Conservation (phyloP, 2,329 filamentous ascomycete species). For the Ophiosphaerella korrae region DNA sequence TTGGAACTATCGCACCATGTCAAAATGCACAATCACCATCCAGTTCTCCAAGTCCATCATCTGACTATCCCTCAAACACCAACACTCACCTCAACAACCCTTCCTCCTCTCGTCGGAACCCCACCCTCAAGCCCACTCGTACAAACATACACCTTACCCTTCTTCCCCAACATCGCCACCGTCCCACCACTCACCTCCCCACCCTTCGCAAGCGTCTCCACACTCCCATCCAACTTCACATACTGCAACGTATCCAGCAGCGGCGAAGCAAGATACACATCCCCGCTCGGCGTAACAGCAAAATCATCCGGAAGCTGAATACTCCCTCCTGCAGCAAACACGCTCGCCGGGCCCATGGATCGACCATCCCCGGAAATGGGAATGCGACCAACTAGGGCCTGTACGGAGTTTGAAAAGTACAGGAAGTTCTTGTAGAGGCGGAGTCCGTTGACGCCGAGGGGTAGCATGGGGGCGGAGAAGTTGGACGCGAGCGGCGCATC, state of each 20-base stretch:
- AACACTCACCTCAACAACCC: slow-evolving; percentile 24
- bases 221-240: slow-evolving; percentile 13
- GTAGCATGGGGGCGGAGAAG: slow-evolving; percentile 4
- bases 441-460: slow-evolving; percentile 31
- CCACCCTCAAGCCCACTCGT: slow-evolving; percentile 30
- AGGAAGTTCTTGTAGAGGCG: slow-evolving; percentile 8
- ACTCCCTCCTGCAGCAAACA: slow-evolving; percentile 3
- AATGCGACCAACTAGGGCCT: slow-evolving; percentile 16
- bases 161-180: slow-evolving; percentile 19
- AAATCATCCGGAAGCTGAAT: slow-evolving; percentile 25
- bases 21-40: not conserved
- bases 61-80: not conserved
- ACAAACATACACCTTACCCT: slow-evolving; percentile 26
- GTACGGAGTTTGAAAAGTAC: slow-evolving; percentile 30
- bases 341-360: slow-evolving; percentile 5
- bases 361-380: slow-evolving; percentile 6
- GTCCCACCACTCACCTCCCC: slow-evolving; percentile 21
- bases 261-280: slow-evolving; percentile 13
- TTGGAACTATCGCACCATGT: too few relatives aligned
- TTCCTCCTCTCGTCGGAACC: slow-evolving; percentile 25
- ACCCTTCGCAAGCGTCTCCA: slow-evolving; percentile 10
- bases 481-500: slow-evolving; percentile 17
- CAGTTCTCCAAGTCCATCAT: not conserved
- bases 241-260: slow-evolving; percentile 14
- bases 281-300: slow-evolving; percentile 19